Evolutionary conservation across 192 early-diverging fungal species (phyloP), one percentile per base, ranked within the genome.

Genomic region (Linnemannia schmuckeri): DNA sequence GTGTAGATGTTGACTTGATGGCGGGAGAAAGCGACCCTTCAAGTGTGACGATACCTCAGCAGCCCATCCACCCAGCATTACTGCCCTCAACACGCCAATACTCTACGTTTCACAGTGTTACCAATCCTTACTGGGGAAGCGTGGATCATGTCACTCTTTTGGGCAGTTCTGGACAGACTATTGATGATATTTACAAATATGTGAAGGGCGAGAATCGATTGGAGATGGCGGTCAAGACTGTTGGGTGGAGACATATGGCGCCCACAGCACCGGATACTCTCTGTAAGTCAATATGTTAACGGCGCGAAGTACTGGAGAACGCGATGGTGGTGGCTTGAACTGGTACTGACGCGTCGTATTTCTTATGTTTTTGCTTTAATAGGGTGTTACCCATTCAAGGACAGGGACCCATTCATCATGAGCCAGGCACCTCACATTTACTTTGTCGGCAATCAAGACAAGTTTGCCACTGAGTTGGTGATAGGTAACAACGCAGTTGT

Each of bases 251-350:
- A 7, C 97, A 99, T 72, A 90, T 99, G 13, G 97, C 97, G 18
- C 98, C 98, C 0, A 93, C 96, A 37, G 96, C 97, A 9, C 98
- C 98, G 0, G 98, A 99, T 89, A 98, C 97, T 18, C 90, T 99
- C 76, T 97, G 96, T 96, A 90, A 83, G 93, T 82, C 10, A 20
- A 37, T 63, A 57, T 33, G 40, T 42, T 22, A 46, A 15, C 15
- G 44, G 13, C 37, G 20, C 0, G 17, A 72, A 12, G 17, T 30
- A 38, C 42, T 41, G 37, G 20, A 44, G 6, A 5, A 33, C 17
- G 54, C 18, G 24, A 54, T 38, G 0, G 7, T n/a, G 2, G 3
- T 30, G 57, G 1, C 54, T 2, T 6, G 30, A 9, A 7, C 8
- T 41, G 18, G 40, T 33, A 38, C 69, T 10, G 20, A 76, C 44